Conservation (phyloP, 768 basidiomycete genomes). For the Xerocomellus dryophilus region DNA sequence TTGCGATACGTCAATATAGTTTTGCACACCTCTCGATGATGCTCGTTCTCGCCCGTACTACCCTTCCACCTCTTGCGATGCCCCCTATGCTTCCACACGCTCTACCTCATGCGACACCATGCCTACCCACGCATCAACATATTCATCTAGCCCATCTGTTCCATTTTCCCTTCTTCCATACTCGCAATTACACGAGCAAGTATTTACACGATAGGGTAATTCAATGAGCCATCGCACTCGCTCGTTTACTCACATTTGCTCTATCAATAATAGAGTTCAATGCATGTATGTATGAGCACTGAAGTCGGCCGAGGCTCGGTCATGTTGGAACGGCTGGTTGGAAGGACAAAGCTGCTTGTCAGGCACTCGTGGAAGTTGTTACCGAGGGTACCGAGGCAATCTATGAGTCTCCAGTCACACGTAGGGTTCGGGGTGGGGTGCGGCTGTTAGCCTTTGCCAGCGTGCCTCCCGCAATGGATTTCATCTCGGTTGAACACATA, state of each 20-base stretch:
- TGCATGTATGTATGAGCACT: background rate
- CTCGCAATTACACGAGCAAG: background rate
- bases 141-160: constrained; percentile 8
- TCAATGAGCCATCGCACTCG: constrained; percentile 5
- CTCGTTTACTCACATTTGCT: constrained; percentile 2
- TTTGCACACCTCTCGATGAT: constrained; percentile 11
- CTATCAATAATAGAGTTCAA: background rate
- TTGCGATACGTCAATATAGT: constrained; percentile 14
- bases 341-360: background rate
- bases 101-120: constrained; percentile 10
- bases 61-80: constrained; percentile 1
- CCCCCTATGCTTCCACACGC: background rate
- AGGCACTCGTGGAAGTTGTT: no score
- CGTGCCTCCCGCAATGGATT: no score
- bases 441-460: no score
- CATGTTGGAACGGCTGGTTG: background rate
- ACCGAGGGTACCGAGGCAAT: no score
- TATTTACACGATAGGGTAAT: constrained; percentile 9
- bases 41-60: background rate
- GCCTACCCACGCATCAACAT: background rate
- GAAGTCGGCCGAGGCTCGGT: no score
- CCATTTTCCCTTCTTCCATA: background rate
- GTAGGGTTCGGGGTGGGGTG: no score
- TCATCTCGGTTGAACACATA: no score
- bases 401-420: no score